Evolutionary conservation across 2,329 filamentous ascomycete genomes (phyloP), one percentile per base, ranked within the genome.

Genomic region (Colletotrichum phormii): DNA sequence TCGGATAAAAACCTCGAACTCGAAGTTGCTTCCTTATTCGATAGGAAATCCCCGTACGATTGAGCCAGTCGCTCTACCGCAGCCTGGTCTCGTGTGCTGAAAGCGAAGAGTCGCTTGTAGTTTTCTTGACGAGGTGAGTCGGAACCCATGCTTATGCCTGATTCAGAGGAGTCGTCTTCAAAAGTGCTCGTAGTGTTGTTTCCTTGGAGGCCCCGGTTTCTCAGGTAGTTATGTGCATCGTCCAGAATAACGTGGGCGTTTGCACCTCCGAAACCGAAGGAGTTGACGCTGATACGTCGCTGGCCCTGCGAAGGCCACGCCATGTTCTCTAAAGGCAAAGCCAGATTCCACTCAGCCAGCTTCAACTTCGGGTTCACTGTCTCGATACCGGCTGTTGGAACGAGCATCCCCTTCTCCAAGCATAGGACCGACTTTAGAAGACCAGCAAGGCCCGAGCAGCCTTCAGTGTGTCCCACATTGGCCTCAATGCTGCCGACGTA

Each of bases 341-440:
- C 75, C 26, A 71, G 31, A 29, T 68, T 76, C 78, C 54, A 80
- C 11, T 67, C 63, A 1, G 76, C 61, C 0, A 78, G 57, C 4
- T 71, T 72, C 29, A 89, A 85, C 2, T 80, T 78, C 0, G 85
- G 84, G 59, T 88, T 89, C 0, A 82, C 80, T 1, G 74, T 76
- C 24, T 84, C 76, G 61, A 88, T 88, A 73, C 89, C 88, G 76
- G 87, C 83, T 46, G 89, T 87, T 18, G 84, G 84, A 0, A 87
- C 85, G 5, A 90, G 88, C 53, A 83, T 77, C 0, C 75, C 75
- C 5, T 82, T 77, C 67, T 87, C 84, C 0, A 87, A 64, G 1
- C 81, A 79, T 15, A 87, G 58, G 1, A 84, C 76, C 5, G 78
- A 77, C 68, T 89, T 89, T 15, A 89, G 80, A 1, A 88, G 31